Base-by-base conservation (phyloP, 768 basidiomycete species). In the Cystobasidium onofrii region DNA sequence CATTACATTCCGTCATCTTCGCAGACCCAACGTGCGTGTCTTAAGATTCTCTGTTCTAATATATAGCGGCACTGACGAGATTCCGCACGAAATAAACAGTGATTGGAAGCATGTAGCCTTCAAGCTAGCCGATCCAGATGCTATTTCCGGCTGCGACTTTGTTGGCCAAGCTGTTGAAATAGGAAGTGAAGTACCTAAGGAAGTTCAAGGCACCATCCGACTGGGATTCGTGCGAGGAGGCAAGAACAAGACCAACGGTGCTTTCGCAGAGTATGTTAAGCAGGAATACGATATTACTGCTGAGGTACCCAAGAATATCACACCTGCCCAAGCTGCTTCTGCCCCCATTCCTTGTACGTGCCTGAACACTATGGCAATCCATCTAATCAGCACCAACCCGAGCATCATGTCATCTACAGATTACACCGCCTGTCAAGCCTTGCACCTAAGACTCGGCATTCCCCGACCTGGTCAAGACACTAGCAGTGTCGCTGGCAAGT, bases 341-440 rank as follows among this genome's bases (percentile, higher is more conserved):
- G 61, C 61, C 6, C 73, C 73, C 1, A 60, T 70, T 41, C 63
- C 63, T 7, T 50, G 65, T 67, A 33, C 20, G 65, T 34, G 15
- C 39, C 6, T 39, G 6, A 15, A 39, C 39, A 6, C 6, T 15
- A 39, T 15, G 15, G 7, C 39, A 39, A 6, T 39, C 39, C 39
- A 39, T 39, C 39, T 39, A 15, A 6, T 39, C 39, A 15, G 6
- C 6, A 39, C 39, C 39, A 15, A 39, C 39, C 39, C 4, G 23
- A 6, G 2, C n/a, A 4, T 27, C 63, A 41, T 39, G 4, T 25
- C 23, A 18, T 55, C 31, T 39, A 39, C 23, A 36, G 60, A 67
- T 43, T 65, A 43, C 63, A 73, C 73, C 2, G 65, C 73, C 1
- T 60, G 41, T 29, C 73, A 73, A 34, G 73, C 73, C 20, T 54